Percentiles rank a stretch among this genome's conserved stretches.
These are phyloP conservation scores for Chlamydomonas schloesseri DNA, from an alignment of 139 green algal species.

Conservation along the genomic window DNA sequence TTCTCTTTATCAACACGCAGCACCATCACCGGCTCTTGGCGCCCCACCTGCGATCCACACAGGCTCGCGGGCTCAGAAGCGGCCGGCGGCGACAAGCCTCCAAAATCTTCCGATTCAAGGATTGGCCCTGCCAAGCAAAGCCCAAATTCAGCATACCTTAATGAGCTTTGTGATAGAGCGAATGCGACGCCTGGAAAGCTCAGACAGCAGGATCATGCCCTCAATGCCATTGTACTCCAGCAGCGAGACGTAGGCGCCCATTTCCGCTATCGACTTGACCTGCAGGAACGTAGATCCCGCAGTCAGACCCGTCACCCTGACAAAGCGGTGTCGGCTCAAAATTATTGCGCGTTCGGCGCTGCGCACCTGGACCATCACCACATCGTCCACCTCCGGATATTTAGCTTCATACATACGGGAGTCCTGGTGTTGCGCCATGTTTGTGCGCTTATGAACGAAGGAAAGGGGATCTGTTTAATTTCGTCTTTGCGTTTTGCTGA, in stretches of 20 bases:
- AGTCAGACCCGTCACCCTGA: too few relatives aligned
- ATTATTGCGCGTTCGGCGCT: background rate
- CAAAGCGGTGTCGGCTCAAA: too few relatives aligned
- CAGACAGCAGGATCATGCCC: conserved; percentile 99
- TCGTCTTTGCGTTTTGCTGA: too few relatives aligned
- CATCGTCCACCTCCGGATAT: conserved; percentile 97
- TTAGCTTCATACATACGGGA: conserved; percentile 96
- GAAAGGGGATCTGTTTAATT: too few relatives aligned
- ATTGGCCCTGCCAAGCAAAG: background rate
- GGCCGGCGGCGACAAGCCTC: background rate
- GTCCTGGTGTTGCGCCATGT: conserved; percentile 68
- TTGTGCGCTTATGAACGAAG: background rate
- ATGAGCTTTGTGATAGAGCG: conserved; percentile 99
- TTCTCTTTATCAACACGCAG: conserved; percentile 99
- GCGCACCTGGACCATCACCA: conserved; percentile 96
- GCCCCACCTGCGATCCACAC: conserved; percentile 78
- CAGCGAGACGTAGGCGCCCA: conserved; percentile 98
- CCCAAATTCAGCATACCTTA: conserved; percentile 77
- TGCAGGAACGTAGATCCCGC: conserved; percentile 46
- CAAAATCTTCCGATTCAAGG: background rate
- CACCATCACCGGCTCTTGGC: conserved; percentile 99
- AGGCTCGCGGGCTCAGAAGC: background rate
- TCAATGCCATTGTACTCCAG: conserved; percentile 95
- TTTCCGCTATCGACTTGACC: conserved; percentile 96
- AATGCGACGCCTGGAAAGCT: conserved; percentile 98